Evolutionary conservation across 768 basidiomycete genomes (phyloP).

Genomic region (Lentinus brumalis): DNA sequence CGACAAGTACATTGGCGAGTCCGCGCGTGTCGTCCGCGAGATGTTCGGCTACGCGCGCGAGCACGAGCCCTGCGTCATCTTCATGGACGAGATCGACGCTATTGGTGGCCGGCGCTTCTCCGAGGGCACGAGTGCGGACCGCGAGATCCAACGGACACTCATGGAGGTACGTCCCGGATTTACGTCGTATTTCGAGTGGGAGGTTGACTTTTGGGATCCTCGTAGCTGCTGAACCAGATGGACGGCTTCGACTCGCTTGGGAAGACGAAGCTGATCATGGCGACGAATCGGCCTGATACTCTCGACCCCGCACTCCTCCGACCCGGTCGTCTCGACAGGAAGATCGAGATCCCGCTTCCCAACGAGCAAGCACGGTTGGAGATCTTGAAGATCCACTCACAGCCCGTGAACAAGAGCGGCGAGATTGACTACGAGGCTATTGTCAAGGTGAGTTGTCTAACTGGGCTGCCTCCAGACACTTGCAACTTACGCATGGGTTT

Average conservation of each 20-base stretch:
- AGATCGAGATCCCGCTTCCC: slow-evolving; percentile 96
- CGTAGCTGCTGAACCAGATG: slow-evolving; percentile 95
- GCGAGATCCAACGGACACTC: slow-evolving; percentile 96
- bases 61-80: slow-evolving; percentile 98
- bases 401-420: slow-evolving; percentile 90
- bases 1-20: slow-evolving; percentile 98
- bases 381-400: slow-evolving; percentile 96
- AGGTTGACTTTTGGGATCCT: not conserved
- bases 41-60: slow-evolving; percentile 99
- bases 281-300: slow-evolving; percentile 98
- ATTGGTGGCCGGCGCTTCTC: slow-evolving; percentile 90
- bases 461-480: not conserved
- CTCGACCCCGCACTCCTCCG: slow-evolving; percentile 95
- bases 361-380: slow-evolving; percentile 96
- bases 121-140: slow-evolving; percentile 96
- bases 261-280: slow-evolving; percentile 96
- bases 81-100: slow-evolving; percentile 98
- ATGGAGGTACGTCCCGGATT: slow-evolving; percentile 73
- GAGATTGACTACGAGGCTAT: slow-evolving; percentile 98
- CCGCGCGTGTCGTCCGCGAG: slow-evolving; percentile 92
- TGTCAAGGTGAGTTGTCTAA: slow-evolving; percentile 73
- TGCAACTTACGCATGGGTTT: not conserved
- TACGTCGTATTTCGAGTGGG: not conserved
- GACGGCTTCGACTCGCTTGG: slow-evolving; percentile 99
- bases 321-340: slow-evolving; percentile 93